Percentiles rank a stretch among this genome's conserved stretches.
Evolutionary conservation across 2,329 filamentous ascomycete species (phyloP).

Genomic region (Phialophora expanda): DNA sequence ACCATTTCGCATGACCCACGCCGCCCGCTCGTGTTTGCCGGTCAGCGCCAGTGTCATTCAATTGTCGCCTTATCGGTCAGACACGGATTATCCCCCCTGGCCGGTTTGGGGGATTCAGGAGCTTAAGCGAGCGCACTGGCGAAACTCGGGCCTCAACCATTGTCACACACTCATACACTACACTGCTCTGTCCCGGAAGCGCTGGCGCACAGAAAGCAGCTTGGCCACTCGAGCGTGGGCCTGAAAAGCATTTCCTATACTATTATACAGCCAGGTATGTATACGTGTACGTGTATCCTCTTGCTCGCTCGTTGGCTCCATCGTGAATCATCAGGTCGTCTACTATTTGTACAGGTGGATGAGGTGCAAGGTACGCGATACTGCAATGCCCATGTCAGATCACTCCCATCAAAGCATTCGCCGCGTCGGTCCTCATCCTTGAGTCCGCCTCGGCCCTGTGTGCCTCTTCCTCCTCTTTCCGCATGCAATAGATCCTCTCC

Average conservation of each 20-base stretch:
- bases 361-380: background rate
- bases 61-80: background rate
- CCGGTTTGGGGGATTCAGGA: background rate
- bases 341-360: slow-evolving; percentile 16
- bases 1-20: background rate
- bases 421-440: slow-evolving; percentile 18
- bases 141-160: background rate
- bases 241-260: background rate
- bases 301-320: background rate
- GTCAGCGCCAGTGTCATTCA: background rate
- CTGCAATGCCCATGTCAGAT: background rate
- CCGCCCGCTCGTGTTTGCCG: background rate
- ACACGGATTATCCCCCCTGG: background rate
- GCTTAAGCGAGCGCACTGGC: slow-evolving; percentile 6
- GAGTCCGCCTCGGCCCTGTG: slow-evolving; percentile 27
- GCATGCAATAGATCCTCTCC: slow-evolving; percentile 66
- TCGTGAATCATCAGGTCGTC: slow-evolving; percentile 20
- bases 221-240: background rate
- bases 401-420: slow-evolving; percentile 12
- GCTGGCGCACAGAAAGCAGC: background rate
- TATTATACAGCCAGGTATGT: slow-evolving; percentile 1
- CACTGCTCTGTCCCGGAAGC: background rate
- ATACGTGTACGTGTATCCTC: background rate
- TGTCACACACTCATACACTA: slow-evolving; percentile 3
- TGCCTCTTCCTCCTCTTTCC: slow-evolving; percentile 36